Conservation (phyloP, 345 rosid species). For the Gossypium australe region DNA sequence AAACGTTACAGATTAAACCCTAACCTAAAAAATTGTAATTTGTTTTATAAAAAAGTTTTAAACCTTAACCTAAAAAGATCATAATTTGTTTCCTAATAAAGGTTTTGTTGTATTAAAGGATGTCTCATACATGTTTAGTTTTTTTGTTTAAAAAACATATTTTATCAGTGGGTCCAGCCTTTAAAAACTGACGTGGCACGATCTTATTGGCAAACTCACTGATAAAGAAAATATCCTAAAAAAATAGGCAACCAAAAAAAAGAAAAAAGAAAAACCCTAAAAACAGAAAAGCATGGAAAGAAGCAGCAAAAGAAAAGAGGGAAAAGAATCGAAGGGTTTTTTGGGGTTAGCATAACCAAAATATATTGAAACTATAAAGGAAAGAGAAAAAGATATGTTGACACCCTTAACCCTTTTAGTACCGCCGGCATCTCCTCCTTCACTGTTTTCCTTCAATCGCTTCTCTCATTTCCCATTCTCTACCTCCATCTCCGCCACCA, state of each 20-base stretch:
- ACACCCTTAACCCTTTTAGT: conserved; percentile 26
- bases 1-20: no score
- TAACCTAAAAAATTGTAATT: no score
- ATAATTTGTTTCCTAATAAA: no score
- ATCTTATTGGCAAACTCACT: background rate
- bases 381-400: conserved; percentile 23
- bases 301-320: background rate
- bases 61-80: no score
- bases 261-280: background rate
- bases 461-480: conserved; percentile 24
- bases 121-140: no score
- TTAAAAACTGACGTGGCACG: background rate
- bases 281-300: background rate
- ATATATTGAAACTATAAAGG: background rate
- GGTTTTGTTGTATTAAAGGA: no score
- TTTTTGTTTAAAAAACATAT: no score
- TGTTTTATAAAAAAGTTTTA: no score
- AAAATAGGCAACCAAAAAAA: background rate
- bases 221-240: background rate
- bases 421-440: conserved; percentile 40
- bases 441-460: conserved; percentile 33
- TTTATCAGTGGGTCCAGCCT: background rate
- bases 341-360: background rate
- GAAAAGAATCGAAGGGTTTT: background rate
- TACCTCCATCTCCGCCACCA: background rate